Evolutionary conservation across 2,329 filamentous ascomycete genomes (phyloP), one percentile per base, ranked within the genome.

Genomic region (Fusarium sp.): DNA sequence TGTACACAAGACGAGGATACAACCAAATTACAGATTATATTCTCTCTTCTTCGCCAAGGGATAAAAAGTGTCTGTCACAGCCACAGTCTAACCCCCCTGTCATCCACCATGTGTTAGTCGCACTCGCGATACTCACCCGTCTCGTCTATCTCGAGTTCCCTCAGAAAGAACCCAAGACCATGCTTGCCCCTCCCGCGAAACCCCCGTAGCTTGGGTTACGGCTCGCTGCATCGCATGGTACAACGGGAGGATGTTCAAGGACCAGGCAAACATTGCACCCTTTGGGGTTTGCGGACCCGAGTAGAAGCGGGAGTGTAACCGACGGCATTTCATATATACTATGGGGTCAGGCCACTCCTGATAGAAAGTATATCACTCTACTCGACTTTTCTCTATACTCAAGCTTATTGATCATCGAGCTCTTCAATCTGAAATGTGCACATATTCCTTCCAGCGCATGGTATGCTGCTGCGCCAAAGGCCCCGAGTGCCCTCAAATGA

Each of bases 391-490:
- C 5, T 37, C 9, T 18, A 26, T n/a, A 10, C 13, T n/a, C 18
- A 33, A 26, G 8, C 9, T 11, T 26, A 10, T 23, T 33, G 26
- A 47, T 34, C 9, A 15, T 16, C 15, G 2, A 16, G 10, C 26
- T 12, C 11, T 47, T 8, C 30, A 2, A 10, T 30, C 38, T 12
- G 6, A 51, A 42, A 74, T 75, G 73, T 75, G 73, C 58, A 75
- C 73, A 46, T 75, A 75, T 50, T 70, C 72, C 0, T 75, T 74
- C 62, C 70, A 75, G 50, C 71, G 71, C 47, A 62, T 70, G 53
- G 71, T 74, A 51, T 75, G 73, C 71, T 70, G 63, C 49, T 75
- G 72, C 68, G 71, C 71, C 63, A 75, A 75, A 51, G 72, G 72
- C n/a, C 53, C 63, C 46, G 70, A 72, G 11, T 75, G 72, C 31